These are phyloP conservation scores for Cladosporium oxysporum DNA, from an alignment of 2,329 filamentous ascomycete genomes.

Conservation along the genomic window DNA sequence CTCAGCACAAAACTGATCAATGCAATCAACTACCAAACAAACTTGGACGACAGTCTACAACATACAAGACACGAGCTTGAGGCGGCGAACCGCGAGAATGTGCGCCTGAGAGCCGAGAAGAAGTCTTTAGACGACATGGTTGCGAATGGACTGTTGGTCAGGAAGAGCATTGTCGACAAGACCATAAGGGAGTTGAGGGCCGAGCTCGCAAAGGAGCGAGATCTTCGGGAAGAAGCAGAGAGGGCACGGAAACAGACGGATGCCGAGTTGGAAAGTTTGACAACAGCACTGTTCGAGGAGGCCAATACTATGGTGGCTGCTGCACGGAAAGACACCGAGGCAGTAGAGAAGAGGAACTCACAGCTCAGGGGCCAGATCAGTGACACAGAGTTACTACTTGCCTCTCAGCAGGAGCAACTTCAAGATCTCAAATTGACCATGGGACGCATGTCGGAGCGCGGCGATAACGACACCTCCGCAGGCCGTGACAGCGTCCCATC, in stretches of 20 bases:
- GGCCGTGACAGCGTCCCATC: conserved; percentile 68
- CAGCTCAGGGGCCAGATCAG: conserved; percentile 81
- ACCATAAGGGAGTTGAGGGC: conserved; percentile 43
- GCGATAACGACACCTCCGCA: conserved; percentile 69
- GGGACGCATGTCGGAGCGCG: conserved; percentile 78
- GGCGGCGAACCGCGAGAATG: conserved; percentile 65
- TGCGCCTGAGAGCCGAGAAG: conserved; percentile 67
- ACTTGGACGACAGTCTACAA: conserved; percentile 83
- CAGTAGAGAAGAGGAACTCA: conserved; percentile 75
- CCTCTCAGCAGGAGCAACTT: conserved; percentile 90
- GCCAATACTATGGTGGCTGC: conserved; percentile 97
- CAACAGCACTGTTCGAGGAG: conserved; percentile 93
- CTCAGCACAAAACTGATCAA: conserved; percentile 95
- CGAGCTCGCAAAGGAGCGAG: conserved; percentile 46
- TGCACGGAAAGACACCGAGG: conserved; percentile 81
- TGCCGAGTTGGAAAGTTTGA: conserved; percentile 85
- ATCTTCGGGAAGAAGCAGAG: conserved; percentile 46
- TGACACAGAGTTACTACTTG: conserved; percentile 82
- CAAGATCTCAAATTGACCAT: conserved; percentile 88
- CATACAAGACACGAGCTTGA: conserved; percentile 83
- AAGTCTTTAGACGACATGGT: conserved; percentile 71
- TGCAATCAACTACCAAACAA: conserved; percentile 94
- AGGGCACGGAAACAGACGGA: conserved; percentile 85
- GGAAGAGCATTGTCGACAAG: conserved; percentile 69
- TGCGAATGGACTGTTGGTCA: conserved; percentile 72